Evolutionary conservation across 1,284 basidiomycete species (phyloP), one percentile per base, ranked within the genome.

Genomic region (Ceratobasidium sp.): DNA sequence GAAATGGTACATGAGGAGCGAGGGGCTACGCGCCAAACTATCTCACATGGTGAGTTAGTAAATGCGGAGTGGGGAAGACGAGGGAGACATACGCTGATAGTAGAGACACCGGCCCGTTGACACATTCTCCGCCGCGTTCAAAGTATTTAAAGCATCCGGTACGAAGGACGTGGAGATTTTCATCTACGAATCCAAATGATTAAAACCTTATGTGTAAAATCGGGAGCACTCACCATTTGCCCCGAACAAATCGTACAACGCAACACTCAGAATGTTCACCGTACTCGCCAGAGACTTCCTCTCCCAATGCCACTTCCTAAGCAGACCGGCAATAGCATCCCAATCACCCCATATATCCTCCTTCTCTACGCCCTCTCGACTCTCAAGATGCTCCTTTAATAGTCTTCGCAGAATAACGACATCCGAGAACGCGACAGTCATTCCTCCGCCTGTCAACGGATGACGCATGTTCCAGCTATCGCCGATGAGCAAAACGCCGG

Each of bases 381-480:
- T 38, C 13, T 33, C 73, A 6, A 80, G 40, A 33, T 77, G 61
- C 26, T 77, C 61, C 13, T 50, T 75, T 28, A 80, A 64, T 2
- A 94, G 86, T 40, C 90, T 86, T 0, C 91, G 89, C 10, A 98
- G 87, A 26, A 94, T 83, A 20, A 96, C 91, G 17, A 94, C 93
- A 81, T 98, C 96, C 83, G 92, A 89, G 77, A 98, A 87, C 1
- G 95, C 96, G 59, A 97, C 96, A 0, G 95, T 96, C 96, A 98
- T 98, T 6, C 96, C 96, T 23, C 86, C 97, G 12, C 98, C 98
- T 0, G 97, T 99, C 13, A 99, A 88, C 0, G 98, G 97, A 85
- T 99, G 98, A 0, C 98, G 93, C 97, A 99, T 99, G 84, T 99
- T 99, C 93, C 96, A 97, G 0, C 97, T 93, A 84, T 99, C 98